Percentiles rank a stretch among this genome's conserved stretches.
Conservation (phyloP, 306 rosid genomes). For the Datisca glomerata region DNA sequence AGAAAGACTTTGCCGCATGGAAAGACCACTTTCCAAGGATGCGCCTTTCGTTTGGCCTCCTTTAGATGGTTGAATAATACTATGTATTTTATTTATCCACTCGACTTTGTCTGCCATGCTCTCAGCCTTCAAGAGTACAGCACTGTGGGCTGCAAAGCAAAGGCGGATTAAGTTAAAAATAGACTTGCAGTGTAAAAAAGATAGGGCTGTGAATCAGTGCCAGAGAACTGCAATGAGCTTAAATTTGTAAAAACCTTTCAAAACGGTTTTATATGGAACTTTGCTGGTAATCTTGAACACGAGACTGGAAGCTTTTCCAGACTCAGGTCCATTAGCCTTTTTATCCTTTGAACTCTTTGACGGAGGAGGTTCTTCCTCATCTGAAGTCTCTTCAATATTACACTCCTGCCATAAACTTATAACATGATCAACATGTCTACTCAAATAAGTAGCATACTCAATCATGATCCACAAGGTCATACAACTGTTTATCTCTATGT, state of each 20-base stretch:
- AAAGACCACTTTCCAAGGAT: slow-evolving; percentile 47
- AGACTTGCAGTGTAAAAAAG: neutral
- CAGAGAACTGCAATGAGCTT: neutral
- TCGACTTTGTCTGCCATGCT: slow-evolving; percentile 63
- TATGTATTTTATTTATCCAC: slow-evolving; percentile 74
- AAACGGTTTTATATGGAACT: slow-evolving; percentile 85
- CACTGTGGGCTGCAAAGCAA: slow-evolving; percentile 64
- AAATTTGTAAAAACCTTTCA: slow-evolving; percentile 46
- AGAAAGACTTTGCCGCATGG: slow-evolving; percentile 74
- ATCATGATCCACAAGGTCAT: neutral
- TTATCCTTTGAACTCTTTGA: slow-evolving; percentile 77
- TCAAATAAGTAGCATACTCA: neutral
- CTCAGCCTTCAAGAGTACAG: slow-evolving; percentile 85
- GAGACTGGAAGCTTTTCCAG: slow-evolving; percentile 51
- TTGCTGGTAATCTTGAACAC: slow-evolving; percentile 74
- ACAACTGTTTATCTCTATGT: neutral
- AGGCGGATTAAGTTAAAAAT: neutral
- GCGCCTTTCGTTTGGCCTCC: slow-evolving; percentile 49
- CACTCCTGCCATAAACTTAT: slow-evolving; percentile 53
- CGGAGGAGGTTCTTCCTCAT: slow-evolving; percentile 55
- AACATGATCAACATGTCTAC: slow-evolving; percentile 4
- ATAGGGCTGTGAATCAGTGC: neutral
- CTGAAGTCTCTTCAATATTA: slow-evolving; percentile 67
- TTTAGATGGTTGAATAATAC: slow-evolving; percentile 60
- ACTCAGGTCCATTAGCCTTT: slow-evolving; percentile 68